Evolutionary conservation across 2,329 filamentous ascomycete genomes (phyloP).

Genomic region (Pseudogymnoascus sp.): DNA sequence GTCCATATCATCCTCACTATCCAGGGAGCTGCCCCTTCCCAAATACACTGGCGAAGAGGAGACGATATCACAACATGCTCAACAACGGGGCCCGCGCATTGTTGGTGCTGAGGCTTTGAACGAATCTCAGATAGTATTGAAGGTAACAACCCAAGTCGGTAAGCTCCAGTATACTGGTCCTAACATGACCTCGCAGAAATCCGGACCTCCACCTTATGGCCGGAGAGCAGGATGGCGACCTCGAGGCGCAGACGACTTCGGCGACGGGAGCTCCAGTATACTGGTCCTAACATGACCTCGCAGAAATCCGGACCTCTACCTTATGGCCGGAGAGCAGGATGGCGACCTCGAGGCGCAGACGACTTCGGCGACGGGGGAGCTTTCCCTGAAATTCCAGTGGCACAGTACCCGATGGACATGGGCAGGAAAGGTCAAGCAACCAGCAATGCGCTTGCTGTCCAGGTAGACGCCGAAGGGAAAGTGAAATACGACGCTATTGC

Average conservation of each 20-base stretch:
- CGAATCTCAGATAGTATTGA: constrained; percentile 76
- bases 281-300: constrained; percentile 18
- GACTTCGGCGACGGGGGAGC: constrained; percentile 96
- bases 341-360: constrained; percentile 79
- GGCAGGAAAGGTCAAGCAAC: constrained; percentile 63
- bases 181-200: constrained; percentile 43
- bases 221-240: constrained; percentile 87
- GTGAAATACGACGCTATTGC: constrained; percentile 96
- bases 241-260: constrained; percentile 81
- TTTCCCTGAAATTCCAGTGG: constrained; percentile 87
- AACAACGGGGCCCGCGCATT: constrained; percentile 73
- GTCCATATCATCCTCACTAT: constrained; percentile 62
- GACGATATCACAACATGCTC: constrained; percentile 61
- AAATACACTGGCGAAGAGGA: constrained; percentile 89
- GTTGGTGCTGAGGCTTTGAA: constrained; percentile 72
- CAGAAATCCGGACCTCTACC: constrained; percentile 74
- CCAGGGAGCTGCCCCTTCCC: constrained; percentile 75
- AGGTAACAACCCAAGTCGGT: constrained; percentile 37
- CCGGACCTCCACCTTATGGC: constrained; percentile 80
- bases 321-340: constrained; percentile 80
- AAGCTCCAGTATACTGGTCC: constrained; percentile 4
- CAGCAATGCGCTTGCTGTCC: constrained; percentile 84
- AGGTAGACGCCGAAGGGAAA: constrained; percentile 85
- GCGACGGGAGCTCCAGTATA: not conserved
- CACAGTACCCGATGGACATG: constrained; percentile 95